A percentile compares a stretch with the other conserved stretches of the same genome.
Evolutionary conservation across 2,329 filamentous ascomycete genomes (phyloP).

Genomic region (Arthrobotrys entomopaga): DNA sequence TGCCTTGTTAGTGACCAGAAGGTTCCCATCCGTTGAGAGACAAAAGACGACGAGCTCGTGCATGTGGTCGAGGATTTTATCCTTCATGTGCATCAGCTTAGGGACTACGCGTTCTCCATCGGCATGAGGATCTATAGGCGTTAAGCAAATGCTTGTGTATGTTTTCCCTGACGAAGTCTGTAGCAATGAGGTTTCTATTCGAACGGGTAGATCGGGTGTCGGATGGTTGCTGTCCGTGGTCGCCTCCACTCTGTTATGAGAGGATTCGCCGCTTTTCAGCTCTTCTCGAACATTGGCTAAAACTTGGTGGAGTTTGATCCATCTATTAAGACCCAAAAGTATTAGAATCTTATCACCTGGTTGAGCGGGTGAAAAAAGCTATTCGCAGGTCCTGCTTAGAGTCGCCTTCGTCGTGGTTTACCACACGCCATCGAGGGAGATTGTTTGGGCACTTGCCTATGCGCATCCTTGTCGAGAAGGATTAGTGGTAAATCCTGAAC

Average conservation of each 20-base stretch:
- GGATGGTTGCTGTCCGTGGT: conserved; percentile 21
- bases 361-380: no score
- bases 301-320: conserved; percentile 51
- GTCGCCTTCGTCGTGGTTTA: conserved; percentile 8
- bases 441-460: conserved; percentile 39
- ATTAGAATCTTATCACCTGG: conserved; percentile 26
- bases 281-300: conserved; percentile 46
- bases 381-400: no score
- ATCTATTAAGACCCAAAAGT: conserved; percentile 21
- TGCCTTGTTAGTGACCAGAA: conserved; percentile 51
- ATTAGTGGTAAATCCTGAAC: conserved; percentile 39
- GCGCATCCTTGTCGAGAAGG: conserved; percentile 35
- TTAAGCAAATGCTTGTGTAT: conserved; percentile 39
- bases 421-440: conserved; percentile 5
- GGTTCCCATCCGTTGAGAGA: conserved; percentile 47
- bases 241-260: conserved; percentile 41
- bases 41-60: conserved; percentile 53
- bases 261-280: conserved; percentile 23
- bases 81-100: conserved; percentile 52
- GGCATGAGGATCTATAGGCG: conserved; percentile 12
- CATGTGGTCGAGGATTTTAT: conserved; percentile 51
- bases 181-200: conserved; percentile 42
- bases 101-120: conserved; percentile 25
- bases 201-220: conserved; percentile 29
- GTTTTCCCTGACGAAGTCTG: conserved; percentile 36